phyloP scores from a whole-genome alignment of 1,139 yeast genomes.

The Hyphopichia fennica region DNA sequence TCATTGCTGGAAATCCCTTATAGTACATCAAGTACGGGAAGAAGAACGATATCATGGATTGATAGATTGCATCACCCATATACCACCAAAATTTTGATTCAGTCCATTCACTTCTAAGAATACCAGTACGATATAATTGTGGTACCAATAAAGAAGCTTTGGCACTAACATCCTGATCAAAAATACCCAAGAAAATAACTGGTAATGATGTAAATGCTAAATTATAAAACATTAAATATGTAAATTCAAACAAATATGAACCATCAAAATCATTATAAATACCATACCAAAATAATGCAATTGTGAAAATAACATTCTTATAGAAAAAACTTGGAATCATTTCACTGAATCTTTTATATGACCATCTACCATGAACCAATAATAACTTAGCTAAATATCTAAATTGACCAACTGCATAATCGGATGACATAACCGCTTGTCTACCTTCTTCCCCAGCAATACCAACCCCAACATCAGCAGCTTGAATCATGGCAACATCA shows the following conservation, averaged over 20 bases:
- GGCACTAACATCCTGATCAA: conserved; percentile 92
- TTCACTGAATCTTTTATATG: conserved; percentile 85
- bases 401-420: conserved; percentile 95
- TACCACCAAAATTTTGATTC: conserved; percentile 78
- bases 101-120: conserved; percentile 78
- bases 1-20: conserved; percentile 55
- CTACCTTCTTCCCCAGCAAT: conserved; percentile 98
- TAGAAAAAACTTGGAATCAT: conserved; percentile 94
- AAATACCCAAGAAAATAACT: conserved; percentile 82
- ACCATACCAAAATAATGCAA: conserved; percentile 93
- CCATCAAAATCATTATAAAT: conserved; percentile 85
- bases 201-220: conserved; percentile 95
- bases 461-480: conserved; percentile 98
- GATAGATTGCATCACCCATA: conserved; percentile 85
- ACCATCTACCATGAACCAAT: conserved; percentile 95
- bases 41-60: conserved; percentile 80
- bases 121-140: conserved; percentile 83
- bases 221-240: conserved; percentile 88
- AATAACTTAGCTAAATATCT: conserved; percentile 76
- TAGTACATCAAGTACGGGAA: conserved; percentile 74
- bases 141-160: conserved; percentile 85
- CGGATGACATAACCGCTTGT: conserved; percentile 97
- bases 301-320: conserved; percentile 85
- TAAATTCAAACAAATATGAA: conserved; percentile 85
- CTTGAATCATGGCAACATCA: conserved; percentile 98